Conservation (phyloP, 2,329 filamentous ascomycete genomes). For the Tympanopsis confertula region DNA sequence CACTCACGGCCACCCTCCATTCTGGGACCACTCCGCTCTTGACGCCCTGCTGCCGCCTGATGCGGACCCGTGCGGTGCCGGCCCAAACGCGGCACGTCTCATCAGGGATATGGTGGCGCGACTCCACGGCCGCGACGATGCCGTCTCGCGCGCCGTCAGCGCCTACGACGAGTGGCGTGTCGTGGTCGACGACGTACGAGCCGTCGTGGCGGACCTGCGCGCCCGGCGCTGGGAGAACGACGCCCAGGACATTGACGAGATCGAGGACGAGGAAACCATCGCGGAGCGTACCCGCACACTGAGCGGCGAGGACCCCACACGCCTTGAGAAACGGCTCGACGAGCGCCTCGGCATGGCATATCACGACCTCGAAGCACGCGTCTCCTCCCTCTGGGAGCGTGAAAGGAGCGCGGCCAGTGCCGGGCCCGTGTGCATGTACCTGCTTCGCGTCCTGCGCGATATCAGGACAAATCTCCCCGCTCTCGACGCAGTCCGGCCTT, state of each 20-base stretch:
- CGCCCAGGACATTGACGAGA: conserved; percentile 50
- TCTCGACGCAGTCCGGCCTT: conserved; percentile 32
- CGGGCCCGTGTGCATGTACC: conserved; percentile 46
- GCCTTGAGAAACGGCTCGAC: conserved; percentile 48
- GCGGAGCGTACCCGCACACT: conserved; percentile 56
- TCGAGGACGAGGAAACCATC: conserved; percentile 63
- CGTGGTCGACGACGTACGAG: conserved; percentile 57
- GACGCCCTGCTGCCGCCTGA: conserved; percentile 44
- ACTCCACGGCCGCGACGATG: conserved; percentile 60
- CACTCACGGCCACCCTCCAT: conserved; percentile 34
- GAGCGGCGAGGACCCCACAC: conserved; percentile 59
- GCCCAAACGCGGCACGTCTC: conserved; percentile 56
- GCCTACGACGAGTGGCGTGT: conserved; percentile 63
- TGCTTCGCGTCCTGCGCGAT: conserved; percentile 65
- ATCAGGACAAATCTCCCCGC: conserved; percentile 56
- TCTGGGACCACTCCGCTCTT: conserved; percentile 60
- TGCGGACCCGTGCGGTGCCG: conserved; percentile 23
- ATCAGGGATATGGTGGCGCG: conserved; percentile 58
- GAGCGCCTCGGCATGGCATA: conserved; percentile 44
- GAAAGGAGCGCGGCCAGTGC: conserved; percentile 32
- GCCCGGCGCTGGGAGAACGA: conserved; percentile 68
- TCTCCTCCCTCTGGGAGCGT: conserved; percentile 36
- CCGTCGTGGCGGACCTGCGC: conserved; percentile 51
- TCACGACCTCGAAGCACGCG: conserved; percentile 40
- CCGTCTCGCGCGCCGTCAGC: conserved; percentile 48